Evolutionary conservation across 192 early-diverging fungal species (phyloP), one percentile per base, ranked within the genome.

Genomic region (Chytriomyces hyalinus): DNA sequence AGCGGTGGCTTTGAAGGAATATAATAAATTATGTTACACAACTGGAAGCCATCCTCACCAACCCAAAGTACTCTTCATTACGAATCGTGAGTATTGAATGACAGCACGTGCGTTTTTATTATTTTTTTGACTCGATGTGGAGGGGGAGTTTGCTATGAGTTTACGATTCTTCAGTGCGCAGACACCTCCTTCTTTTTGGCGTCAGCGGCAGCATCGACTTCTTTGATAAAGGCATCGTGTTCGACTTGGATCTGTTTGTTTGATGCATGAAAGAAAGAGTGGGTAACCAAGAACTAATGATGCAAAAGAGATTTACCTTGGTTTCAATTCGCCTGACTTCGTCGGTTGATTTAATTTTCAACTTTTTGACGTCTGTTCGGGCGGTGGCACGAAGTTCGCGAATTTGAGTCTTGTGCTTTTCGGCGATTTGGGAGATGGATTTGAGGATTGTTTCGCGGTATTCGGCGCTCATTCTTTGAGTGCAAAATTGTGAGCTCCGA

Each of bases 121-220:
- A 15, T 43, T 48, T 26, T 48, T 26, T 68, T 13, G 3, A 3
- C 17, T 11, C 15, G 22, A 1, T 28, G 7, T 36, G 5, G 48
- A 0, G 48, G 67, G 13, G 49, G 49, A 65, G 0, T 65, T 28
- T 4, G 13, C 20, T 3, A 22, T 26, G 13, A 65, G 13, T 43
- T 26, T 4, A 13, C 15, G 2, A 36, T 36, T 36, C 36, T 36
- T 36, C 36, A 36, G 36, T 36, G 36, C 13, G 43, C n/a, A 10
- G 60, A 8, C 15, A 76, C 26, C 26, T 76, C 75, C 49, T 76
- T 76, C 75, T 76, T 76, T 44, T 76, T 76, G 11, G 63, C 9
- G 36, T 76, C 75, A 0, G 57, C 64, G 6, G 51, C 20, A 3
- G 61, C 65, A 59, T 76, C 65, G 26, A 67, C 22, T 24, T 67